Evolutionary conservation across 2,329 filamentous ascomycete species (phyloP).

Genomic region (Nakataea oryzae): DNA sequence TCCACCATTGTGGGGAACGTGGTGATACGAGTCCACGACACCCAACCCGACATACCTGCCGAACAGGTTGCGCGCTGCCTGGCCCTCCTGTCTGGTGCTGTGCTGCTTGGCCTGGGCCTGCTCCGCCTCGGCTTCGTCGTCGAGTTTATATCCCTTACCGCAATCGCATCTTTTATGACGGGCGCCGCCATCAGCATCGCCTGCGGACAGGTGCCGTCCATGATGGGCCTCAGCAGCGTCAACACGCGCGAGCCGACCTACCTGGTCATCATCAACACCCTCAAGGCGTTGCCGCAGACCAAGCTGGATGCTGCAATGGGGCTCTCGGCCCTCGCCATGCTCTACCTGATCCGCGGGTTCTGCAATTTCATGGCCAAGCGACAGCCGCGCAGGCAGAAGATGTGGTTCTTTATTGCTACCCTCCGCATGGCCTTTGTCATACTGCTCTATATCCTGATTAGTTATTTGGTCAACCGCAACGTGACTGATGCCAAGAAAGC

Average conservation of each 20-base stretch:
- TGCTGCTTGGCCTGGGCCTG: slow-evolving; percentile 33
- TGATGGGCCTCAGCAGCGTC: slow-evolving; percentile 31
- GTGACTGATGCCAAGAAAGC: slow-evolving; percentile 41
- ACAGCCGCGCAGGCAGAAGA: slow-evolving; percentile 48
- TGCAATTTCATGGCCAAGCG: slow-evolving; percentile 52
- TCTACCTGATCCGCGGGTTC: slow-evolving; percentile 52
- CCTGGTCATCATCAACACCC: slow-evolving; percentile 30
- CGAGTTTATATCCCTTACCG: slow-evolving; percentile 39
- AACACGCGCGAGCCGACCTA: slow-evolving; percentile 34
- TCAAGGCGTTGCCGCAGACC: slow-evolving; percentile 27
- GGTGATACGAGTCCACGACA: slow-evolving; percentile 24
- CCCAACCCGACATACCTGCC: slow-evolving; percentile 20
- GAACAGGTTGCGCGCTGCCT: slow-evolving; percentile 32
- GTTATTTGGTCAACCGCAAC: slow-evolving; percentile 69
- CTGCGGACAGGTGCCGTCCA: slow-evolving; percentile 31
- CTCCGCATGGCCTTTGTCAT: slow-evolving; percentile 67
- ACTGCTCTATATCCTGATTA: slow-evolving; percentile 79
- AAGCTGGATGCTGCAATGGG: slow-evolving; percentile 63
- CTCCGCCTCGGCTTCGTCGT: slow-evolving; percentile 37
- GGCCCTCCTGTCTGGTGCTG: slow-evolving; percentile 30
- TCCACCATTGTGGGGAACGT: slow-evolving; percentile 39
- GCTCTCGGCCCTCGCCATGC: slow-evolving; percentile 52
- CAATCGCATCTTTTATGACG: slow-evolving; percentile 40
- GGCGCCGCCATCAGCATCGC: slow-evolving; percentile 40
- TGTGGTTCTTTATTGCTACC: slow-evolving; percentile 66